Base-by-base conservation (phyloP, 2,329 filamentous ascomycete genomes). In the Arthroderma sp. region DNA sequence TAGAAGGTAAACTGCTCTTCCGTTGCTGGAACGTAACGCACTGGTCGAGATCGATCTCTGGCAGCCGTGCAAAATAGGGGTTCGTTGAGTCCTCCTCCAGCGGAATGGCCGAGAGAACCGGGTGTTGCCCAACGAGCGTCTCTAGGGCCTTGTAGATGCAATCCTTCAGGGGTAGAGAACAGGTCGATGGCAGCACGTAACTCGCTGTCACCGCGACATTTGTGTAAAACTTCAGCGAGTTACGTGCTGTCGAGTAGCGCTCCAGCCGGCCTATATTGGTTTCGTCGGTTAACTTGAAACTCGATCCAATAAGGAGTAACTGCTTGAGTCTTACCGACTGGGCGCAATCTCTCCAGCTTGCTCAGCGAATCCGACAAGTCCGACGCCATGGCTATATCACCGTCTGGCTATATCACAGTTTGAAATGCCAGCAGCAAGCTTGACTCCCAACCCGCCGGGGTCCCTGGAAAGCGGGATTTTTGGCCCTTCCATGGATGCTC, bases 51-150 rank as follows among this genome's bases (percentile, higher is more conserved):
- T 77, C 65, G 31, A 78, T 70, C 7, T 68, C 63, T 2, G 74
- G 71, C 2, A 78, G 67, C 21, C 74, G 72, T 7, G 67, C 75
- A 52, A 76, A 78, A 61, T 73, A 74, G 0, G 75, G 67, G 0
- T 72, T 61, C 47, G 67, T 66, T 17, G 64, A 71, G 55, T 68
- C 70, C 62, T 77, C 75, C 17, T 68, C 65, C 5, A 74, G 61
- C 0, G 72, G 68, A 13, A 78, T 71, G 13, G 72, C 71, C 31
- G 71, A 74, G 13, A 79, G 70, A 25, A 69, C 68, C 3, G 73
- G 68, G 61, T 78, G 74, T 51, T 71, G 63, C 2, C 61, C 62
- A 39, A 77, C 71, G 31, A 76, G 66, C 0, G 60, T 59, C 43
- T 65, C 66, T 35, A 65, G 68, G 23, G 75, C 72, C n/a, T 60